Base-by-base conservation (phyloP, 176 grass and related monocot genomes). In the Carex cristatella region DNA sequence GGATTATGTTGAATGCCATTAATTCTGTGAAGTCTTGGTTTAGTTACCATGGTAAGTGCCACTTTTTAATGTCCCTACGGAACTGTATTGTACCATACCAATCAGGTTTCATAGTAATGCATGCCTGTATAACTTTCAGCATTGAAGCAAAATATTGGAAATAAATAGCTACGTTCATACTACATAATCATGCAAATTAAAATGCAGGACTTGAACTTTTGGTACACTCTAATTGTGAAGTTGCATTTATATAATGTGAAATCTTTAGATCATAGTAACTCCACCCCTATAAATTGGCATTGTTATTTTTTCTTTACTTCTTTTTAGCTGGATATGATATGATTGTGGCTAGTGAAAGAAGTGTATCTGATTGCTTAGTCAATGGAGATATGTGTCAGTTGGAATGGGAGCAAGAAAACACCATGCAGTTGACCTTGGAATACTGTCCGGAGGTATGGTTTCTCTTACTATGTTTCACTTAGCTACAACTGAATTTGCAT, bases 391-490 rank as follows among this genome's bases (percentile, higher is more conserved):
- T 23, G 31, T 31, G 31, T 14, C 75, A 79, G 46, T 57, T 55
- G 38, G 75, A 79, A 49, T 5, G 31, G 16, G 27, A 55, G 31
- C 16, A n/a, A 56, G n/a, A 79, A 61, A 80, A 30, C 54, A 59
- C 38, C 53, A n/a, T 38, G 58, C 78, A 46, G 15, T 37, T 62
- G 12, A 60, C 78, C 53, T 35, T 62, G 46, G 78, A 56, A 61
- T 18, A 80, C 27, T 80, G 10, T 62, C 55, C 78, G 1, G 54
- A 80, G 18, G 78, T 80, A 80, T 60, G 54, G 7, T 80, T 79
- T 59, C 77, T 74, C 57, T 69, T 65, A 65, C 19, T 12, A 40
- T 5, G 35, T 40, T 69, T 69, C 14, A 69, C 13, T 18, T 14
- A 38, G 66, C 32, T 40, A 69, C 13, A 18, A 70, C 35, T 16